phyloP scores from a whole-genome alignment of 2,329 filamentous ascomycete species.

The Ophiocordyceps camponoti-saundersi region DNA sequence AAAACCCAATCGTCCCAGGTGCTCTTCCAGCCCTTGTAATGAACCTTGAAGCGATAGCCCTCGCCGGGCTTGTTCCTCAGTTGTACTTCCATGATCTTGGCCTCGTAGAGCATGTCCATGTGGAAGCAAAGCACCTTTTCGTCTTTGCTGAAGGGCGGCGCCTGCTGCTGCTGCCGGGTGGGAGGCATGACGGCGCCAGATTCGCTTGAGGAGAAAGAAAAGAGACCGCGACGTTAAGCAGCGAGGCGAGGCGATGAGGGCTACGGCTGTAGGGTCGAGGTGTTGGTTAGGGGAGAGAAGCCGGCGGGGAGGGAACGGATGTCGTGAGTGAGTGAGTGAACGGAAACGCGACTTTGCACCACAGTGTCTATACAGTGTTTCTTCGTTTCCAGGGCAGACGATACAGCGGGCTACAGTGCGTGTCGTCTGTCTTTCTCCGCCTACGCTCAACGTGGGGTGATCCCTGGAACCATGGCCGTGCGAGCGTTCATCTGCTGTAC shows the following conservation, averaged over 20 bases:
- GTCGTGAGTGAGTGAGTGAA: neutral
- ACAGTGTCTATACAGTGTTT: neutral
- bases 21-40: conserved; percentile 99
- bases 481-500: no score
- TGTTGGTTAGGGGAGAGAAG: neutral
- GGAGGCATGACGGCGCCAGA: conserved; percentile 22
- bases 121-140: conserved; percentile 96
- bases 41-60: conserved; percentile 75
- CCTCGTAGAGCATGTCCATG: conserved; percentile 92
- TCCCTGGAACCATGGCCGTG: no score
- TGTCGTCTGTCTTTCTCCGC: neutral
- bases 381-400: neutral
- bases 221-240: neutral
- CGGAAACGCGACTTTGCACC: conserved; percentile 1
- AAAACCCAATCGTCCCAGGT: conserved; percentile 99
- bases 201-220: neutral
- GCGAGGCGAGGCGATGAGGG: neutral
- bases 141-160: conserved; percentile 49
- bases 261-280: neutral
- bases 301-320: neutral
- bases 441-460: no score
- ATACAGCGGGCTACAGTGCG: neutral
- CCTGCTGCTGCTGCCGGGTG: conserved; percentile 23
- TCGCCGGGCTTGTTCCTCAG: conserved; percentile 50
- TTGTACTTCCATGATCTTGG: conserved; percentile 75